These are phyloP conservation scores for Circinella umbellata DNA, from an alignment of 371 early-diverging fungal genomes.

Conservation along the genomic window DNA sequence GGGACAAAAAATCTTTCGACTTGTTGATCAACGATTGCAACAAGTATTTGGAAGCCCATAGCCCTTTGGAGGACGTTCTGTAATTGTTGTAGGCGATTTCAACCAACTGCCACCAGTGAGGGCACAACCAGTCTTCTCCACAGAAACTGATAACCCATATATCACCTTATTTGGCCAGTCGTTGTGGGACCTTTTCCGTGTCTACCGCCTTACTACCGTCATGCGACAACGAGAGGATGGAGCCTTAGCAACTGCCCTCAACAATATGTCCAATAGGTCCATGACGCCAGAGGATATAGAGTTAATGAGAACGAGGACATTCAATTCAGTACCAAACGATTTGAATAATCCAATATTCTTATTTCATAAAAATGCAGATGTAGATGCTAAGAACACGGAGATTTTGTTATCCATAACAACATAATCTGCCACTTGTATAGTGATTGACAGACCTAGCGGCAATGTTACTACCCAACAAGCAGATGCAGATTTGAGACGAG, in stretches of 20 bases:
- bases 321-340: no score
- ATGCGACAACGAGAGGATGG: constrained; percentile 20
- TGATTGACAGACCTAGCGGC: no score
- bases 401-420: no score
- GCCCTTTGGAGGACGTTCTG: not conserved
- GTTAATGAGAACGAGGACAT: no score
- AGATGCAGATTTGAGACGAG: no score
- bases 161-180: not conserved
- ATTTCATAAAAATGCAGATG: no score
- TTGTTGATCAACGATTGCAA: not conserved
- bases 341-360: no score
- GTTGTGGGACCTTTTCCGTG: constrained; percentile 13
- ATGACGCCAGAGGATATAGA: constrained; percentile 12
- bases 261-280: constrained; percentile 11
- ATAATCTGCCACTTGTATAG: no score
- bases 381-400: no score
- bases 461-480: no score
- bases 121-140: not conserved
- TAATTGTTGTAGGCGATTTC: constrained; percentile 17
- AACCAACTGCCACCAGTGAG: constrained; percentile 15
- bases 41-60: not conserved
- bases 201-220: constrained; percentile 6
- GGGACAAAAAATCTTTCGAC: not conserved
- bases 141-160: not conserved
- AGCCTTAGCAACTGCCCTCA: constrained; percentile 9